These are phyloP conservation scores for Parasitella parasitica DNA, from an alignment of 371 early-diverging fungal genomes.

Conservation along the genomic window DNA sequence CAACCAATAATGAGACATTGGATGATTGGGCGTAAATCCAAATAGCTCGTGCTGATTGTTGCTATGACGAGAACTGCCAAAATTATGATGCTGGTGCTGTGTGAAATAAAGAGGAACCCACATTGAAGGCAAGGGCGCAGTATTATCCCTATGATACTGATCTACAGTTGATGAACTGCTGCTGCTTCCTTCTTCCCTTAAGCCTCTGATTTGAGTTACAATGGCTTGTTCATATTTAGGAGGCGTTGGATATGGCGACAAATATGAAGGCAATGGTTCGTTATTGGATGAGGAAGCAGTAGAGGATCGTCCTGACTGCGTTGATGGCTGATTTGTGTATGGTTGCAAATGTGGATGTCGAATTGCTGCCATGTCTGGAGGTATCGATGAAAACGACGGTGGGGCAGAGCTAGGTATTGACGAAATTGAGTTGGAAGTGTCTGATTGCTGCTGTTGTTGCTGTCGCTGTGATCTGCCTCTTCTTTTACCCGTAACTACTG, in stretches of 20 bases:
- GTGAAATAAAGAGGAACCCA: slow-evolving; percentile 24
- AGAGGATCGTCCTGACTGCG: slow-evolving; percentile 15
- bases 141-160: neutral
- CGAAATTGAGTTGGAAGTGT: neutral
- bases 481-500: neutral
- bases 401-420: slow-evolving; percentile 32
- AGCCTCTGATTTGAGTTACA: slow-evolving; percentile 44
- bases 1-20: neutral
- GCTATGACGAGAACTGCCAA: neutral
- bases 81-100: neutral
- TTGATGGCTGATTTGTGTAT: neutral
- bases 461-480: neutral
- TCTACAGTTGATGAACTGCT: neutral
- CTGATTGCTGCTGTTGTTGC: neutral
- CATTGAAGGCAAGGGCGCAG: slow-evolving; percentile 6
- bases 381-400: slow-evolving; percentile 36
- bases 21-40: slow-evolving; percentile 7
- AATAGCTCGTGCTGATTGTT: neutral
- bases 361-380: slow-evolving; percentile 16
- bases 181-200: slow-evolving; percentile 6
- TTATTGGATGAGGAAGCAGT: slow-evolving; percentile 6
- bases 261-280: slow-evolving; percentile 40
- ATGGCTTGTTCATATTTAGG: slow-evolving; percentile 53
- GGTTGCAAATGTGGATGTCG: neutral
- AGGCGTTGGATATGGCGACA: slow-evolving; percentile 33